These are phyloP conservation scores for Turnera subulata DNA, from an alignment of 345 rosid species.

Conservation along the genomic window DNA sequence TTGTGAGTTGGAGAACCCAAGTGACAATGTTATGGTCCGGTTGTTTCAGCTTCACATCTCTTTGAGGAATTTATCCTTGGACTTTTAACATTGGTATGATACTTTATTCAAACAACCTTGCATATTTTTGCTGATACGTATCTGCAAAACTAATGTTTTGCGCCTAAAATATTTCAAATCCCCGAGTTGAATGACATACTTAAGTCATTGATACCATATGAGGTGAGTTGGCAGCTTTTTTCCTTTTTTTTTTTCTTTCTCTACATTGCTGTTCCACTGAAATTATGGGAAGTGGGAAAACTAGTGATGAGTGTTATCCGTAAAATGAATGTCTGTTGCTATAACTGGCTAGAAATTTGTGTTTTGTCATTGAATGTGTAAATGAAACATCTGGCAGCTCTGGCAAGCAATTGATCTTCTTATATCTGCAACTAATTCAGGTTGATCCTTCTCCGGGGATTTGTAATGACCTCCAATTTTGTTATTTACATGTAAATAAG, in stretches of 20 bases:
- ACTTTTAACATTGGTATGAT: constrained; percentile 54
- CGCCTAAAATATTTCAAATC: constrained; percentile 65
- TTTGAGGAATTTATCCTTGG: constrained; percentile 53
- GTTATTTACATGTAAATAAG: no score
- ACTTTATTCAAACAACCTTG: constrained; percentile 15
- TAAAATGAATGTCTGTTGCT: no score
- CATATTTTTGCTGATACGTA: background rate
- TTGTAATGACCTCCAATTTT: no score
- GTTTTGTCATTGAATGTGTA: no score
- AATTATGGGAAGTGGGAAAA: no score
- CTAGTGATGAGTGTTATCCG: no score
- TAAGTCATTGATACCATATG: constrained; percentile 43
- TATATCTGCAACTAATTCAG: no score
- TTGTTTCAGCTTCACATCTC: constrained; percentile 86
- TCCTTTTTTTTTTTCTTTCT: background rate
- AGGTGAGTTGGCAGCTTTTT: constrained; percentile 51
- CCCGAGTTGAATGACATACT: constrained; percentile 50
- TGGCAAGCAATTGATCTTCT: no score
- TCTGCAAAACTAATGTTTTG: constrained; percentile 25
- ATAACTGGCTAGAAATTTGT: no score
- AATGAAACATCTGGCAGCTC: no score
- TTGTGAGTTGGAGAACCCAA: constrained; percentile 50
- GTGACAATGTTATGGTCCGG: constrained; percentile 50
- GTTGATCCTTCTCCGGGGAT: no score
- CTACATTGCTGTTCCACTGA: background rate